Percentiles rank a stretch among this genome's conserved stretches.
These are phyloP conservation scores for Podospora pseudopauciseta DNA, from an alignment of 495 filamentous ascomycete species.

Conservation along the genomic window DNA sequence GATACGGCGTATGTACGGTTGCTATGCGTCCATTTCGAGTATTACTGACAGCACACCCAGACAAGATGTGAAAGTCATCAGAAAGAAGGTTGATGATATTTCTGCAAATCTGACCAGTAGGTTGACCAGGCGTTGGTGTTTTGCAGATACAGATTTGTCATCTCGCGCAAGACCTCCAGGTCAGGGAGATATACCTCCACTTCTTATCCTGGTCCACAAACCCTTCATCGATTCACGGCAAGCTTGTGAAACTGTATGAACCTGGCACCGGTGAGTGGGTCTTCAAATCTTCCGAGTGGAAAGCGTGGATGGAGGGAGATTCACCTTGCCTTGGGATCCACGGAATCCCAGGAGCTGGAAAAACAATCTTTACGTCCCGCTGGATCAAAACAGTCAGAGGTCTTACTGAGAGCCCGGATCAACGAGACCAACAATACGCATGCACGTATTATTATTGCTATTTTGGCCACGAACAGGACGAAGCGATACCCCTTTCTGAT, in stretches of 20 bases:
- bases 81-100: no score
- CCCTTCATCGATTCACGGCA: conserved; percentile 21
- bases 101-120: no score
- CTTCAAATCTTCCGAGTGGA: conserved; percentile 26
- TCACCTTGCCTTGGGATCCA: conserved; percentile 36
- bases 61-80: no score
- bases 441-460: conserved; percentile 43
- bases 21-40: no score
- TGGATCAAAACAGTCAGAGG: conserved; percentile 3
- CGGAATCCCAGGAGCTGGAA: conserved; percentile 44
- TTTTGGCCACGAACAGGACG: conserved; percentile 35
- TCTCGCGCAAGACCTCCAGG: no score
- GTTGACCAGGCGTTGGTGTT: no score
- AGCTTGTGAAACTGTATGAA: conserved; percentile 21
- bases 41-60: not conserved
- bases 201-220: conserved; percentile 2
- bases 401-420: no score
- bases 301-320: conserved; percentile 23
- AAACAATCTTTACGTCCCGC: conserved; percentile 38
- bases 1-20: conserved; percentile 9
- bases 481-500: conserved; percentile 28
- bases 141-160: no score
- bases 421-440: conserved; percentile 19
- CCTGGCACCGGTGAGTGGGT: conserved; percentile 30
- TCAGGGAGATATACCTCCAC: no score